These are phyloP conservation scores for Suhomyces anneliseae DNA, from an alignment of 1,139 yeast species.

Conservation along the genomic window DNA sequence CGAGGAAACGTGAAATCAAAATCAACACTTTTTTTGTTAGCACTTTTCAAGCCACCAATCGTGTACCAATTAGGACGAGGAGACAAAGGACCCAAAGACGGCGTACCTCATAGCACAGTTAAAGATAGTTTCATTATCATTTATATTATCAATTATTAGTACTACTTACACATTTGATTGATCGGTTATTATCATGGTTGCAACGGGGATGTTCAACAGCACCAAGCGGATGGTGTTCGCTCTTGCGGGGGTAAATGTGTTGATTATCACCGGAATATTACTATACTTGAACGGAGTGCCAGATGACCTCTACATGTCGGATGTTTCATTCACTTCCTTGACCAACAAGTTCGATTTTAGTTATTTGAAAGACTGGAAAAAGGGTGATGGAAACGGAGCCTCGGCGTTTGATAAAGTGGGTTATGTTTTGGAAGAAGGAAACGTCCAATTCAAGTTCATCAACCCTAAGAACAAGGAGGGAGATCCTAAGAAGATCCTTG, in stretches of 20 bases:
- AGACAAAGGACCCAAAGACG: too few species aligned
- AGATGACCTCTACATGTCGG: not conserved
- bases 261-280: not conserved
- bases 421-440: slow-evolving; percentile 15
- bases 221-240: not conserved
- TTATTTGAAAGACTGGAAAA: slow-evolving; percentile 6
- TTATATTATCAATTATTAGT: too few species aligned
- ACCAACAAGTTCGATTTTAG: slow-evolving; percentile 15
- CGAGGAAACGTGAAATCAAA: too few species aligned
- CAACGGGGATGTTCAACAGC: not conserved
- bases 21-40: too few species aligned
- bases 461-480: slow-evolving; percentile 33
- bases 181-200: not conserved
- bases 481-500: slow-evolving; percentile 28
- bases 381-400: not conserved
- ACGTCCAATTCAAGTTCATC: slow-evolving; percentile 36
- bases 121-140: too few species aligned
- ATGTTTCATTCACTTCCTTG: slow-evolving; percentile 10
- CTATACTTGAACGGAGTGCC: slow-evolving; percentile 1
- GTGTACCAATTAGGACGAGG: too few species aligned
- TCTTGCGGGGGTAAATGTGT: slow-evolving; percentile 1
- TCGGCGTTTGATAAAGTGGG: slow-evolving; percentile 10
- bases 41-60: too few species aligned
- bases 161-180: not conserved
- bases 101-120: too few species aligned